Evolutionary conservation across 768 basidiomycete genomes (phyloP).

Genomic region (Sistotremastrum suecicum): DNA sequence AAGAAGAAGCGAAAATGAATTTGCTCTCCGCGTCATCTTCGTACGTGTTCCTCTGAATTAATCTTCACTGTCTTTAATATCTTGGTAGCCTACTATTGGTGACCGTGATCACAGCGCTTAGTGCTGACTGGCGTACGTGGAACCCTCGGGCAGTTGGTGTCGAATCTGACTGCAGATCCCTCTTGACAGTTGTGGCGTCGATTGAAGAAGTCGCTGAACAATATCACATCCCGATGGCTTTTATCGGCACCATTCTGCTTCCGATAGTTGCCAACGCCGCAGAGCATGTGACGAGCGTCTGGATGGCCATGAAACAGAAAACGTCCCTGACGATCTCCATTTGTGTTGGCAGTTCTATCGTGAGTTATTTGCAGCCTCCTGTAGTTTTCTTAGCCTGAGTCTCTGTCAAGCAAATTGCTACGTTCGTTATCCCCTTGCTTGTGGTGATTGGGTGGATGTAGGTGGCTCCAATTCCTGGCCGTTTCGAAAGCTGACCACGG

Average conservation of each 20-base stretch:
- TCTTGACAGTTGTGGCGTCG: slow-evolving; percentile 59
- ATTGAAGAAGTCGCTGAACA: slow-evolving; percentile 83
- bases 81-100: slow-evolving; percentile 46
- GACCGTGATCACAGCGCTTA: slow-evolving; percentile 76
- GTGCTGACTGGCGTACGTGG: slow-evolving; percentile 72
- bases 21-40: slow-evolving; percentile 45
- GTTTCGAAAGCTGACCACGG: slow-evolving; percentile 2
- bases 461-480: slow-evolving; percentile 15
- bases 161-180: not conserved
- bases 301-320: slow-evolving; percentile 76
- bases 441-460: slow-evolving; percentile 83
- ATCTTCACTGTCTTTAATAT: not conserved
- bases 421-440: slow-evolving; percentile 75
- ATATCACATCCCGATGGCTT: slow-evolving; percentile 69
- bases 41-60: slow-evolving; percentile 13
- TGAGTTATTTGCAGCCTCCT: slow-evolving; percentile 21
- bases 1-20: slow-evolving; percentile 50
- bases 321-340: slow-evolving; percentile 67
- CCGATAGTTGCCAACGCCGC: slow-evolving; percentile 82
- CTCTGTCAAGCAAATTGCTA: slow-evolving; percentile 51
- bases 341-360: slow-evolving; percentile 71
- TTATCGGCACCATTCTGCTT: slow-evolving; percentile 77
- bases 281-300: slow-evolving; percentile 75
- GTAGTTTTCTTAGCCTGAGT: not conserved
- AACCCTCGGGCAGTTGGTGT: not conserved